Conservation (phyloP, 2,329 filamentous ascomycete genomes). For the Cladosporium sp. region DNA sequence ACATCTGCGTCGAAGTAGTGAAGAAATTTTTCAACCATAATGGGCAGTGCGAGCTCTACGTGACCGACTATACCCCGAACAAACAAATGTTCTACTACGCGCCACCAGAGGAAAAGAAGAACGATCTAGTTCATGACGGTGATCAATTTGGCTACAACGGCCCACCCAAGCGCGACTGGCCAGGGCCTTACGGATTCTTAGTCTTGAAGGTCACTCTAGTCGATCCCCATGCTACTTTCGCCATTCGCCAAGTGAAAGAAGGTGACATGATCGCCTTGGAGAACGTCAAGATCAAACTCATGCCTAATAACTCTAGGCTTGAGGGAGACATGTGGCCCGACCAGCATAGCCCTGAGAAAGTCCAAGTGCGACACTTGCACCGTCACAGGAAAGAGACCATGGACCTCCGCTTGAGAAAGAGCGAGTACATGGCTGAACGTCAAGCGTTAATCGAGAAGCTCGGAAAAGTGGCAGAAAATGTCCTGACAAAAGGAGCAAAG, state of each 20-base stretch:
- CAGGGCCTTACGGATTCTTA: constrained; percentile 72
- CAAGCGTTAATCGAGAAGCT: constrained; percentile 7
- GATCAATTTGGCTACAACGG: constrained; percentile 59
- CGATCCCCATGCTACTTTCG: constrained; percentile 64
- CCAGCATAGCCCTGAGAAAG: constrained; percentile 49
- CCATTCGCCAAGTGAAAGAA: constrained; percentile 58
- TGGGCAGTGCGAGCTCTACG: constrained; percentile 63
- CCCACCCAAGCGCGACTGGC: constrained; percentile 56
- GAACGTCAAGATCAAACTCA: constrained; percentile 70
- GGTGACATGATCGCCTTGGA: constrained; percentile 66
- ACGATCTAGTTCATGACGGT: constrained; percentile 46
- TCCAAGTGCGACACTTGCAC: constrained; percentile 61
- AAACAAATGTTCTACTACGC: constrained; percentile 60
- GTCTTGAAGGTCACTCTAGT: constrained; percentile 73
- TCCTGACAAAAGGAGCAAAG: constrained; percentile 37
- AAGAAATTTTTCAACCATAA: constrained; percentile 50
- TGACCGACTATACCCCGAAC: constrained; percentile 84
- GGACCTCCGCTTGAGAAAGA: constrained; percentile 53
- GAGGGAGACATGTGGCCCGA: constrained; percentile 75
- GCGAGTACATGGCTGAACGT: constrained; percentile 54
- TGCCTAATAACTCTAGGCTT: constrained; percentile 57
- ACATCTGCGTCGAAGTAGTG: constrained; percentile 73
- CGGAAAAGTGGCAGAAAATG: constrained; percentile 8
- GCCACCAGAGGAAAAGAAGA: constrained; percentile 39
- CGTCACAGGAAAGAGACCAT: constrained; percentile 59